Evolutionary conservation across 257 asterid species (phyloP).

Genomic region (Prunella vulgaris): DNA sequence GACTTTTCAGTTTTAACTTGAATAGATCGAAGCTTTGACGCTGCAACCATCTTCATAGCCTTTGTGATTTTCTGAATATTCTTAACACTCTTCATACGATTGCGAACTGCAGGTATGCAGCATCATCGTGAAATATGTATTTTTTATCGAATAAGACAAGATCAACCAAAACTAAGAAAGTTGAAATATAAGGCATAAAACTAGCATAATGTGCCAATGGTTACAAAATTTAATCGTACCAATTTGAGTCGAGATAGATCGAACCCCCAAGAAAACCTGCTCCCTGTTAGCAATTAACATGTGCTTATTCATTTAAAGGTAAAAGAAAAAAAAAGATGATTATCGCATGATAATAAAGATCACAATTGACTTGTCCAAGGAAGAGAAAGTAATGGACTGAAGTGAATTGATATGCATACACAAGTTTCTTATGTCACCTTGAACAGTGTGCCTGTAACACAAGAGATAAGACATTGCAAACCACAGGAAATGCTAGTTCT

Average conservation of each 20-base stretch:
- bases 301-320: slow-evolving; percentile 9
- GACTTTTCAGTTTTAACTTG: slow-evolving; percentile 85
- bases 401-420: background rate
- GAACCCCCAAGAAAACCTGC: slow-evolving; percentile 56
- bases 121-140: slow-evolving; percentile 16
- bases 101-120: slow-evolving; percentile 54
- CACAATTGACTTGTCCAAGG: background rate
- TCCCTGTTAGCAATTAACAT: slow-evolving; percentile 52
- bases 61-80: slow-evolving; percentile 95
- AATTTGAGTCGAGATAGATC: slow-evolving; percentile 78
- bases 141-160: slow-evolving; percentile 36
- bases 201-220: background rate
- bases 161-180: slow-evolving; percentile 10
- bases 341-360: background rate
- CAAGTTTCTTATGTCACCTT: background rate
- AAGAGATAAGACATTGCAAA: background rate
- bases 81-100: slow-evolving; percentile 93
- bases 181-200: background rate
- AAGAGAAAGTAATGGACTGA: background rate
- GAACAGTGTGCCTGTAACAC: background rate
- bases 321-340: background rate
- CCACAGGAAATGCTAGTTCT: background rate
- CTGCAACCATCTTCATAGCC: slow-evolving; percentile 99
- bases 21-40: slow-evolving; percentile 93
- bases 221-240: slow-evolving; percentile 40